A percentile compares a stretch with the other conserved stretches of the same genome.
phyloP scores from a whole-genome alignment of 1,284 basidiomycete genomes.

The Rhodotorula sp. region DNA sequence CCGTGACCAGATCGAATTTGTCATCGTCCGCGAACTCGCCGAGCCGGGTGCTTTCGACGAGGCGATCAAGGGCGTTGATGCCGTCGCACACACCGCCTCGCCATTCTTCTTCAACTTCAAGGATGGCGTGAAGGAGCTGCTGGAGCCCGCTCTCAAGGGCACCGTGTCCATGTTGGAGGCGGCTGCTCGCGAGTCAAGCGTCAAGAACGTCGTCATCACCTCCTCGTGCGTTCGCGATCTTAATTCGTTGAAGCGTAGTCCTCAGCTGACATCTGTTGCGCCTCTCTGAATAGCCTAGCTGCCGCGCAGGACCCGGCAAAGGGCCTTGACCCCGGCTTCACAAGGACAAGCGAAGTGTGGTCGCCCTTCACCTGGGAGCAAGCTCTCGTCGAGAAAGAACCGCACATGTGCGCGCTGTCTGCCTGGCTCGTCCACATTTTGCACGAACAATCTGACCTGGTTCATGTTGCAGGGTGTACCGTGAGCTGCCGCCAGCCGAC shows the following conservation, averaged over 20 bases:
- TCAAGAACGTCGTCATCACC: constrained; percentile 54
- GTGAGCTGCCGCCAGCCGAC: not conserved
- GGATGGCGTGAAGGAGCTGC: constrained; percentile 43
- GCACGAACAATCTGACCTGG: no score
- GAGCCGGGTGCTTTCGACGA: constrained; percentile 50
- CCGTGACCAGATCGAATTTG: not conserved
- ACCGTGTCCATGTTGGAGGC: constrained; percentile 52
- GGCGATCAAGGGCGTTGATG: constrained; percentile 51
- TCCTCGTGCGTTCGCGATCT: constrained; percentile 47
- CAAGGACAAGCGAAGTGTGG: constrained; percentile 6
- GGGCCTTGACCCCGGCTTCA: constrained; percentile 45
- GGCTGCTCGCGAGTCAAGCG: constrained; percentile 45
- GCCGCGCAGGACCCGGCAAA: constrained; percentile 50
- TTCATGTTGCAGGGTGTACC: not conserved
- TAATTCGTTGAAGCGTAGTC: no score
- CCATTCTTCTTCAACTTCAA: constrained; percentile 45
- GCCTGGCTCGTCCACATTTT: not conserved
- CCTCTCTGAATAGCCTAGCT: constrained; percentile 46
- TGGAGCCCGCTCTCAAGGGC: constrained; percentile 54
- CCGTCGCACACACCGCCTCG: constrained; percentile 42
- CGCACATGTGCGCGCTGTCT: not conserved
- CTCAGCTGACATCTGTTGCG: no score
- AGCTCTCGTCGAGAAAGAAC: not conserved
- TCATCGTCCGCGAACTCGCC: constrained; percentile 7
- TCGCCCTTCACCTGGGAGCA: constrained; percentile 8